These are phyloP conservation scores for Mrakia gelida DNA, from an alignment of 768 basidiomycete species.

Conservation along the genomic window DNA sequence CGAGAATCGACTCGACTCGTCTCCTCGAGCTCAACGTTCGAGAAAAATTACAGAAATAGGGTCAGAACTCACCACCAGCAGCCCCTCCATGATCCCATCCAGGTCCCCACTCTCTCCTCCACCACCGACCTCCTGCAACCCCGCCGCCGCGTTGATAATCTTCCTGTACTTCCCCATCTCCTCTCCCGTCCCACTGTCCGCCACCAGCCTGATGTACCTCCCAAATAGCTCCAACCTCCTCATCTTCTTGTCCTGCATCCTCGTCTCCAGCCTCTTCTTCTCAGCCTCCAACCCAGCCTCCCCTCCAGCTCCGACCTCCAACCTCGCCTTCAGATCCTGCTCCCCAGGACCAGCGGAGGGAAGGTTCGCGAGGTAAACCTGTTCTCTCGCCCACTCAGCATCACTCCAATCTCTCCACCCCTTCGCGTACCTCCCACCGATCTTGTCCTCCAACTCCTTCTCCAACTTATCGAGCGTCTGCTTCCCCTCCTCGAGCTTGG, in stretches of 20 bases:
- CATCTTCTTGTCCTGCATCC: conserved; percentile 61
- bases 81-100: conserved; percentile 74
- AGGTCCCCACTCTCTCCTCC: conserved; percentile 54
- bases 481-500: conserved; percentile 60
- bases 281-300: conserved; percentile 37
- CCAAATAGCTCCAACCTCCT: conserved; percentile 70
- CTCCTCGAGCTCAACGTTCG: not conserved
- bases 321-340: conserved; percentile 44
- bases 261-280: conserved; percentile 55
- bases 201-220: conserved; percentile 71
- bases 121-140: conserved; percentile 64
- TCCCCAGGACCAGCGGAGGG: conserved; percentile 36
- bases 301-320: conserved; percentile 45
- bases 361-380: conserved; percentile 35
- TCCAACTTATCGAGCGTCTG: conserved; percentile 60
- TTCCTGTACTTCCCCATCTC: conserved; percentile 83
- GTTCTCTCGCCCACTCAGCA: conserved; percentile 76
- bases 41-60: not conserved
- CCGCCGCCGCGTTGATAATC: conserved; percentile 84
- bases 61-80: conserved; percentile 56
- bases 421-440: conserved; percentile 72
- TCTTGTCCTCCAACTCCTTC: conserved; percentile 62
- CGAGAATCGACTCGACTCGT: not conserved
- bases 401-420: conserved; percentile 93
- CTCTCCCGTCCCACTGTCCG: conserved; percentile 83